Percentiles rank a stretch among this genome's conserved stretches.
phyloP scores from a whole-genome alignment of 1,139 yeast species.

The Candida mesenterica region DNA sequence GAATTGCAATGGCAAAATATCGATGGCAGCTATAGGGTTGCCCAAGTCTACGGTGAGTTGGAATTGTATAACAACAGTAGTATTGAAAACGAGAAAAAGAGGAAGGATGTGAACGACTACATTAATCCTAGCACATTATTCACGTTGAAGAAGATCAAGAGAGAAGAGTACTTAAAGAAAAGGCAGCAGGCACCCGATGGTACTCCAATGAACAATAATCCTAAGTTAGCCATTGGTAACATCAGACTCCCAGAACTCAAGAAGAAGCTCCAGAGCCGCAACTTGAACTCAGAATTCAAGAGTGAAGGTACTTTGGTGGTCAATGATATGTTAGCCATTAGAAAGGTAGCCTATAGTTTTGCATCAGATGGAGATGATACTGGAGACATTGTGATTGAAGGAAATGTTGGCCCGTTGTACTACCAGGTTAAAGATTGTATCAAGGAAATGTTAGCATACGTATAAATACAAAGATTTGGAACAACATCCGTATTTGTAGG shows the following conservation, averaged over 20 bases:
- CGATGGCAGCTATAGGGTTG: conserved; percentile 76
- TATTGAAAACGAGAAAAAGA: conserved; percentile 9
- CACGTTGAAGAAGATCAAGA: conserved; percentile 31
- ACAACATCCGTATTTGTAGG: no score
- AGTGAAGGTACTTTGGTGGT: conserved; percentile 93
- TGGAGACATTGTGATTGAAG: conserved; percentile 84
- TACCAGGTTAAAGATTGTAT: conserved; percentile 77
- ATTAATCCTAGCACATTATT: conserved; percentile 38
- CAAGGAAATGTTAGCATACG: conserved; percentile 77
- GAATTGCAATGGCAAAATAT: conserved; percentile 80
- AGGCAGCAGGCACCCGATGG: conserved; percentile 12
- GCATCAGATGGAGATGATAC: conserved; percentile 49
- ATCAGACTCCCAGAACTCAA: conserved; percentile 80
- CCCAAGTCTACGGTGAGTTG: conserved; percentile 77
- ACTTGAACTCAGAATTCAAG: conserved; percentile 80
- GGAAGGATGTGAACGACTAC: conserved; percentile 26
- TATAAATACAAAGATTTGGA: conserved; percentile 23
- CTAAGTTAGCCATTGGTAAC: conserved; percentile 80
- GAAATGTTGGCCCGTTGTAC: conserved; percentile 71
- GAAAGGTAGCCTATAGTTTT: conserved; percentile 56
- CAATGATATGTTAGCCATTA: conserved; percentile 70
- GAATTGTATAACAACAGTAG: conserved; percentile 35
- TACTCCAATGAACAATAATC: conserved; percentile 20
- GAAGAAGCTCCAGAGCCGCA: conserved; percentile 53
- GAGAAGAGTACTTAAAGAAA: conserved; percentile 15